Conservation (phyloP, 441 rosid genomes). For the Syzygium malaccense region DNA sequence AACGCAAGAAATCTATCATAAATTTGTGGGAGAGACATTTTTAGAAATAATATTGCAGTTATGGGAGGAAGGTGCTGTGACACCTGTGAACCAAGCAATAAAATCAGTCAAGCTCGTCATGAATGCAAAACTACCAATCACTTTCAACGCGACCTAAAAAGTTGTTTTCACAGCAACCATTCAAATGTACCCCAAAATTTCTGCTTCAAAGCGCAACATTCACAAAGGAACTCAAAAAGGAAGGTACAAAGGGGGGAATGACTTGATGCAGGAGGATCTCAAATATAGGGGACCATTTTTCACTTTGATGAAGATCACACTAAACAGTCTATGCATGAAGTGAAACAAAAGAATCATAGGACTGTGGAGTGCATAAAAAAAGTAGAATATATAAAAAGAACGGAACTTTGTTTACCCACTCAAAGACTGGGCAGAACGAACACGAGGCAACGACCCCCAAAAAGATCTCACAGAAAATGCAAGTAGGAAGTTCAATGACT, state of each 20-base stretch:
- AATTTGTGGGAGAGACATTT: not conserved
- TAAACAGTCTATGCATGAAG: not conserved
- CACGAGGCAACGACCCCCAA: not conserved
- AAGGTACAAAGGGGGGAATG: not conserved
- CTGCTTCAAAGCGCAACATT: not conserved
- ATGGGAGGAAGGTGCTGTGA: constrained; percentile 11
- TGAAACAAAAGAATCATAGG: not conserved
- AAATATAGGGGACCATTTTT: not conserved
- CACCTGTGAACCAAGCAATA: constrained; percentile 32
- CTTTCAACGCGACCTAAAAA: constrained; percentile 14
- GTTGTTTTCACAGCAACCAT: constrained; percentile 9
- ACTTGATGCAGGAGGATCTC: not conserved
- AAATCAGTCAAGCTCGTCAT: constrained; percentile 23
- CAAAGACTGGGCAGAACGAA: not conserved
- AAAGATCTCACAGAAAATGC: not conserved
- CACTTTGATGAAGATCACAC: not conserved
- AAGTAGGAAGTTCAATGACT: not conserved
- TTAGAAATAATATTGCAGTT: not conserved
- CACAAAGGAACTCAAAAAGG: not conserved
- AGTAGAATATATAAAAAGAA: not conserved
- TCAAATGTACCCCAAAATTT: constrained; percentile 14
- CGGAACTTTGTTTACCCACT: not conserved
- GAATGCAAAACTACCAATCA: constrained; percentile 28
- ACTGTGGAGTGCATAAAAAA: not conserved
- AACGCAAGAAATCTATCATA: not conserved